phyloP scores from a whole-genome alignment of 1,284 basidiomycete genomes.

The Rhizopogon parksii region DNA sequence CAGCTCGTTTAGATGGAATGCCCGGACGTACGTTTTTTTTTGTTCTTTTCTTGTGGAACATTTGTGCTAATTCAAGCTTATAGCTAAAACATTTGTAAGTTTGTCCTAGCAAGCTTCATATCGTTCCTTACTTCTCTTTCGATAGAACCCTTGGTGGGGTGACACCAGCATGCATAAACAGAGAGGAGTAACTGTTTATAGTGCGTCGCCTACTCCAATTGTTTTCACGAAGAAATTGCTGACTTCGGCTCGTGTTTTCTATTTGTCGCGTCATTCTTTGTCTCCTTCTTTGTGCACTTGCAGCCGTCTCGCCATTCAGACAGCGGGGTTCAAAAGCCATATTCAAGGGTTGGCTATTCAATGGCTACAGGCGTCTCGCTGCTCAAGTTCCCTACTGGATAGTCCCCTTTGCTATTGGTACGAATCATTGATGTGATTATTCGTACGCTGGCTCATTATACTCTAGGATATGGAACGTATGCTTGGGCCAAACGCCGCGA shows the following conservation, averaged over 20 bases:
- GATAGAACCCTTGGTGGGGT: constrained; percentile 90
- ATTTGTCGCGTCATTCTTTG: constrained; percentile 3
- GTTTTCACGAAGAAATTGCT: constrained; percentile 2
- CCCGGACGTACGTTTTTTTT: constrained; percentile 55
- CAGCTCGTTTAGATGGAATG: constrained; percentile 42
- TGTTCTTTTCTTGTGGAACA: neutral
- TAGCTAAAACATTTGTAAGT: constrained; percentile 66
- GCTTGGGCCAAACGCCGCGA: constrained; percentile 76
- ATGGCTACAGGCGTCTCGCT: constrained; percentile 76
- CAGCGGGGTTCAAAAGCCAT: constrained; percentile 69
- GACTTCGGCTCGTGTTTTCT: constrained; percentile 1
- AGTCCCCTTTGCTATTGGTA: constrained; percentile 74
- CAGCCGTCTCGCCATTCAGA: constrained; percentile 79
- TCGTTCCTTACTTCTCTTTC: neutral
- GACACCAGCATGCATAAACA: constrained; percentile 65
- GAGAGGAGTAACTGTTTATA: constrained; percentile 75
- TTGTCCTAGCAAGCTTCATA: constrained; percentile 6
- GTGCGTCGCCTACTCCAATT: constrained; percentile 42
- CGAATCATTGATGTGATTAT: constrained; percentile 26
- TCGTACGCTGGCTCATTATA: neutral
- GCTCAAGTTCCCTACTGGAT: constrained; percentile 75
- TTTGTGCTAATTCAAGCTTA: constrained; percentile 8
- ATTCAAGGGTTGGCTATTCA: constrained; percentile 76
- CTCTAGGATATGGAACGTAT: constrained; percentile 74
- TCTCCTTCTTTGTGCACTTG: neutral